These are phyloP conservation scores for Sphaerulina musiva DNA, from an alignment of 2,329 filamentous ascomycete species.

Conservation along the genomic window DNA sequence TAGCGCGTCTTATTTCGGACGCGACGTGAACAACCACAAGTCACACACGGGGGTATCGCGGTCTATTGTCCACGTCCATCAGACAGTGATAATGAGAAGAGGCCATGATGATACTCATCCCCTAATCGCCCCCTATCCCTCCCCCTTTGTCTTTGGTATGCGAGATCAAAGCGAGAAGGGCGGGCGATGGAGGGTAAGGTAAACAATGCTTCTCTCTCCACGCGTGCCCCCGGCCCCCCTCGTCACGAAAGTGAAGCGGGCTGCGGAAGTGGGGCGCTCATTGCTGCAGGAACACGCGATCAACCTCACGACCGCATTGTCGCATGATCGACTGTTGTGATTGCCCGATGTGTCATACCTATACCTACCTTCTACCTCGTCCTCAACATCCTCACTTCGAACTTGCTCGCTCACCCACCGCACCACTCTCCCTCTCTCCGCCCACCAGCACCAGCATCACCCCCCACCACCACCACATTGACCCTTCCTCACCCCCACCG, in stretches of 20 bases:
- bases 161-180: background rate
- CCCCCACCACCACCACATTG: background rate
- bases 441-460: background rate
- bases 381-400: too few relatives aligned
- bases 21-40: background rate
- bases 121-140: too few relatives aligned
- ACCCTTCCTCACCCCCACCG: background rate
- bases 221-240: too few relatives aligned
- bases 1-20: slow-evolving; percentile 3
- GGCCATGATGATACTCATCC: background rate
- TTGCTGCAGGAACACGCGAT: too few relatives aligned
- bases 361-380: too few relatives aligned
- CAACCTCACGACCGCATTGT: too few relatives aligned
- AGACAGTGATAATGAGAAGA: background rate
- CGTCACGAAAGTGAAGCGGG: too few relatives aligned
- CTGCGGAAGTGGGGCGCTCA: too few relatives aligned
- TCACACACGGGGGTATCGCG: background rate
- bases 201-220: too few relatives aligned
- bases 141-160: background rate
- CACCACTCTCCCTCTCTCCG: background rate
- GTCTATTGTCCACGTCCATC: background rate
- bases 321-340: too few relatives aligned
- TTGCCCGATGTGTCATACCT: too few relatives aligned
- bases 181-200: background rate
- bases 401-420: background rate